Percentiles rank a stretch among this genome's conserved stretches.
phyloP scores from a whole-genome alignment of 2,329 filamentous ascomycete species.

The Colletotrichum eleusines region DNA sequence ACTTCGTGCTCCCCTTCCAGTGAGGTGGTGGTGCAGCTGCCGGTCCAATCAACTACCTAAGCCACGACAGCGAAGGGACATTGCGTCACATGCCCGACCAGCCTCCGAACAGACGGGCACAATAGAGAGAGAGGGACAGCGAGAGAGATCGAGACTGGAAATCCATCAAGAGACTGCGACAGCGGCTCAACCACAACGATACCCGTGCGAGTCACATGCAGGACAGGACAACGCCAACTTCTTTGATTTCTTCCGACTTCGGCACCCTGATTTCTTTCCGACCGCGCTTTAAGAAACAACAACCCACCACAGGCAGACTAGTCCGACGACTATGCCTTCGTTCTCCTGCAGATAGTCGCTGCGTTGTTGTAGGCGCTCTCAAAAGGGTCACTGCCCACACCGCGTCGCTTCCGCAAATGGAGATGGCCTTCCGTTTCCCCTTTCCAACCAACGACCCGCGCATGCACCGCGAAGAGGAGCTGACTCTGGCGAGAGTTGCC shows the following conservation, averaged over 20 bases:
- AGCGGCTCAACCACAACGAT: not conserved
- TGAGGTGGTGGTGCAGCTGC: conserved; percentile 8
- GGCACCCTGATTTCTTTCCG: not conserved
- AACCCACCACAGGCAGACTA: not conserved
- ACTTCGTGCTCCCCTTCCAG: conserved; percentile 23
- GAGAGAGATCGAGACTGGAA: conserved; percentile 8
- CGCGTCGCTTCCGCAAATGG: conserved; percentile 25
- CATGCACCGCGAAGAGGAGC: conserved; percentile 54
- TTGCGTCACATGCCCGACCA: conserved; percentile 45
- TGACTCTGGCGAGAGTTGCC: conserved; percentile 50
- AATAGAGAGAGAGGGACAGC: not conserved
- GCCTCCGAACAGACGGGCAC: conserved; percentile 7
- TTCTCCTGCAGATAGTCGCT: conserved; percentile 27
- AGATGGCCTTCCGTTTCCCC: conserved; percentile 56
- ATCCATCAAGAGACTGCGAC: conserved; percentile 8
- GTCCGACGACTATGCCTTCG: conserved; percentile 30
- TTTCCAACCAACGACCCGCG: conserved; percentile 50
- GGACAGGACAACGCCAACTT: not conserved
- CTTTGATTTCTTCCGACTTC: not conserved
- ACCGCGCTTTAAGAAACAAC: not conserved
- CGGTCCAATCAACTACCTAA: conserved; percentile 31
- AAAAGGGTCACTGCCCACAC: conserved; percentile 10
- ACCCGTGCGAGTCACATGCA: conserved; percentile 35
- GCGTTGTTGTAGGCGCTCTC: conserved; percentile 19
- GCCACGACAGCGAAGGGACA: conserved; percentile 30